A percentile compares a stretch with the other conserved stretches of the same genome.
These are phyloP conservation scores for Sphaerulina vaccinii DNA, from an alignment of 2,329 filamentous ascomycete genomes.

Conservation along the genomic window DNA sequence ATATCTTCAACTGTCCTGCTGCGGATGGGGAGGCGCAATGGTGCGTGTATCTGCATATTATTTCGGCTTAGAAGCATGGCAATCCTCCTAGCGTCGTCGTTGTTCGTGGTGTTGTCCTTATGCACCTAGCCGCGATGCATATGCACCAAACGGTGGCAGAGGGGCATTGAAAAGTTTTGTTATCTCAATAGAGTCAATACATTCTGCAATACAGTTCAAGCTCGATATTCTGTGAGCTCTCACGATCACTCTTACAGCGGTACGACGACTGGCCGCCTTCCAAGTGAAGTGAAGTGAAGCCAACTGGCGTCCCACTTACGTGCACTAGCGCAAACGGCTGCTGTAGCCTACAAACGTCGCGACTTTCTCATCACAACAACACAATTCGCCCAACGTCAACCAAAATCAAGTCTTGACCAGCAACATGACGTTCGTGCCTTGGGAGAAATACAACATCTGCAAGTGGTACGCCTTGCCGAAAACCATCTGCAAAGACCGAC, in stretches of 20 bases:
- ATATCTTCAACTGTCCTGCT: conserved; percentile 16
- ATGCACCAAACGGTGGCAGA: no score
- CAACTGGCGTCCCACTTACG: not conserved
- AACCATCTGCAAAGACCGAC: not conserved
- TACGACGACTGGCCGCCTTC: no score
- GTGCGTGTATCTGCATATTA: conserved; percentile 16
- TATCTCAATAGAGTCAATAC: no score
- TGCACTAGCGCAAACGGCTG: not conserved
- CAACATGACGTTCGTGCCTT: conserved; percentile 28
- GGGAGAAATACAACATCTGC: conserved; percentile 30
- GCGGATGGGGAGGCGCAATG: conserved; percentile 1
- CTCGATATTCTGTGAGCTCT: no score
- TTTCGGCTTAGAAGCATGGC: no score
- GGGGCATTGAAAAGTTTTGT: no score
- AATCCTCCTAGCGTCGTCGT: no score
- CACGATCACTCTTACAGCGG: no score
- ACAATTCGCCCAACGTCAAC: not conserved
- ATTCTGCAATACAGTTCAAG: no score
- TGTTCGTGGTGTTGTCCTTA: no score
- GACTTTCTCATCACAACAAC: not conserved
- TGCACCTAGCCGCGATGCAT: no score
- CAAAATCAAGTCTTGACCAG: not conserved
- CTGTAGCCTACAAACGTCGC: not conserved
- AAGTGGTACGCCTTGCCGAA: conserved; percentile 5
- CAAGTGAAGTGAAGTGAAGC: not conserved